These are phyloP conservation scores for Cubamyces sp. DNA, from an alignment of 768 basidiomycete species.

Conservation along the genomic window DNA sequence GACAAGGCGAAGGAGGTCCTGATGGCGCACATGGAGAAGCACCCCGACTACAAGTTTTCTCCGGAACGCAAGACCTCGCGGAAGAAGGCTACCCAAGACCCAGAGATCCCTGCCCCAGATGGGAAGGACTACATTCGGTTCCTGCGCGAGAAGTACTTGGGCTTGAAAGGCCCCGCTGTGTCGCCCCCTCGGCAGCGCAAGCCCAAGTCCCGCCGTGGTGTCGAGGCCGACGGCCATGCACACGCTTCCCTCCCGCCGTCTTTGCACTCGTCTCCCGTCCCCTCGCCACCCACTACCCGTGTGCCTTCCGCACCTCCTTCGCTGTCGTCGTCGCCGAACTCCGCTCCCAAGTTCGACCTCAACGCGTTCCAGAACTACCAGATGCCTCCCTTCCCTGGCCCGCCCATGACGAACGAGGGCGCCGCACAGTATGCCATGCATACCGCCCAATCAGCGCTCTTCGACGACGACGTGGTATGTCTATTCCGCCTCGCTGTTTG, in stretches of 20 bases:
- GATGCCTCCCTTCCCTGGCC: neutral
- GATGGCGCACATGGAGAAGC: conserved; percentile 35
- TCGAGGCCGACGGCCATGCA: neutral
- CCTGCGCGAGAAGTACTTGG: conserved; percentile 42
- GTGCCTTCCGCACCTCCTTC: conserved; percentile 9
- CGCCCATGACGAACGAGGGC: neutral
- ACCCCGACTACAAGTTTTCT: conserved; percentile 36
- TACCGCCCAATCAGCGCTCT: neutral
- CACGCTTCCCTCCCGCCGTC: conserved; percentile 7
- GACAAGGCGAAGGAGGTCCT: conserved; percentile 34
- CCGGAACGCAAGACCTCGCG: conserved; percentile 31
- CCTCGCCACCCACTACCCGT: neutral
- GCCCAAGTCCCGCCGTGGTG: conserved; percentile 31
- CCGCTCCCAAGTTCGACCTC: neutral
- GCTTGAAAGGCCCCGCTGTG: conserved; percentile 40
- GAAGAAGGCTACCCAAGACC: conserved; percentile 36
- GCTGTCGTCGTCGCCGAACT: neutral
- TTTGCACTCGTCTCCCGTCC: conserved; percentile 3
- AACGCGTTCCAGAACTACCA: neutral
- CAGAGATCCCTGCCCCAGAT: conserved; percentile 22
- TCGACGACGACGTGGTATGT: conserved; percentile 14
- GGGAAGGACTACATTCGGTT: conserved; percentile 36
- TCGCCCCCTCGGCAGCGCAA: conserved; percentile 40
- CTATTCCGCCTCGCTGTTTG: neutral
- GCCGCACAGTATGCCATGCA: conserved; percentile 2